phyloP scores from a whole-genome alignment of 371 early-diverging fungal species.

The Mortierella polycephala region DNA sequence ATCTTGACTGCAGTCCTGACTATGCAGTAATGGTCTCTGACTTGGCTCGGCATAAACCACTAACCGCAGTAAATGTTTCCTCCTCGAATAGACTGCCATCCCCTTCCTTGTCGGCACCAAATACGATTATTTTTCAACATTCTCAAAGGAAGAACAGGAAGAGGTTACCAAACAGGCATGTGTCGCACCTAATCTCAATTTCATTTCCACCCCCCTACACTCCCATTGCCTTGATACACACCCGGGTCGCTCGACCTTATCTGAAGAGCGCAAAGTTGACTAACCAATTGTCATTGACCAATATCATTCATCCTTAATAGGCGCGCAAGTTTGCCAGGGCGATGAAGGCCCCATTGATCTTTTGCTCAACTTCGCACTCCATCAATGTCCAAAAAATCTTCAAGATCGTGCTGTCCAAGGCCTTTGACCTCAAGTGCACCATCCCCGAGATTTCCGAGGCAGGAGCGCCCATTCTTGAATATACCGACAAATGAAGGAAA shows the following conservation, averaged over 20 bases:
- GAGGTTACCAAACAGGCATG: conserved; percentile 90
- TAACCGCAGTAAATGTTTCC: neutral
- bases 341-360: conserved; percentile 95
- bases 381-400: conserved; percentile 98
- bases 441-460: conserved; percentile 91
- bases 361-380: conserved; percentile 92
- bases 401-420: conserved; percentile 94
- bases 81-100: conserved; percentile 79
- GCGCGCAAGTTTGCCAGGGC: conserved; percentile 91
- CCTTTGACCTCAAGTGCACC: conserved; percentile 93
- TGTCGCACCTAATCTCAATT: too few species aligned
- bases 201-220: too few species aligned
- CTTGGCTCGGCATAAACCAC: neutral
- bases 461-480: conserved; percentile 93
- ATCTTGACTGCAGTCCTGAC: too few species aligned
- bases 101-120: conserved; percentile 97
- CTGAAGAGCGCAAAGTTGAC: too few species aligned
- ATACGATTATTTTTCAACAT: conserved; percentile 91
- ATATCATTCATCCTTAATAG: conserved; percentile 39
- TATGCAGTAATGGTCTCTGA: too few species aligned
- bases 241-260: too few species aligned
- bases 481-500: conserved; percentile 51
- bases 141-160: conserved; percentile 87
- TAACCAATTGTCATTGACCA: too few species aligned
- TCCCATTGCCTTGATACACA: too few species aligned